Conservation (phyloP, 345 rosid species). For the Populus davidiana region DNA sequence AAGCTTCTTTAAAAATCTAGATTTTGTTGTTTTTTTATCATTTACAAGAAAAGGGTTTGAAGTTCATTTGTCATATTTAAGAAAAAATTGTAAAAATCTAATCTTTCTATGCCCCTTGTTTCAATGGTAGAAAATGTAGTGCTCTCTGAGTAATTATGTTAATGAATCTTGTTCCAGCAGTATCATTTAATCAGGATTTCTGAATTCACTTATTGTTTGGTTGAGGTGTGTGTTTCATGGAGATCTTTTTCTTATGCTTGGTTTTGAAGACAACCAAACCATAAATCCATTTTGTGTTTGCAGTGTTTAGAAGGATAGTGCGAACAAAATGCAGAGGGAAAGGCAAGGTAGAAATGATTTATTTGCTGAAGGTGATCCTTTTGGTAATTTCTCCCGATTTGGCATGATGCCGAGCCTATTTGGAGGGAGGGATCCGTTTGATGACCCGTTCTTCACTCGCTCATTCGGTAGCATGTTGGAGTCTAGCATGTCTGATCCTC, state of each 20-base stretch:
- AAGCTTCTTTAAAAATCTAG: neutral
- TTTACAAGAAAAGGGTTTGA: neutral
- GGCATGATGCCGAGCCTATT: slow-evolving; percentile 46
- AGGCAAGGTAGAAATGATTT: slow-evolving; percentile 33
- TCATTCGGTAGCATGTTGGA: slow-evolving; percentile 47
- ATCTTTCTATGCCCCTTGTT: neutral
- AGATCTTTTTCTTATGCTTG: neutral
- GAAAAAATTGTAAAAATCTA: neutral
- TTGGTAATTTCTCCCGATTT: slow-evolving; percentile 30
- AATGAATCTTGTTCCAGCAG: neutral
- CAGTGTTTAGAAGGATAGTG: neutral
- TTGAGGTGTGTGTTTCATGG: neutral
- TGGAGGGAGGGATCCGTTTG: slow-evolving; percentile 71
- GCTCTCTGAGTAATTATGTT: neutral
- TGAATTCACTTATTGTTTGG: neutral
- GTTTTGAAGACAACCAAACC: neutral
- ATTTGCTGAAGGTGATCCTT: slow-evolving; percentile 41
- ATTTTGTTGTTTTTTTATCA: neutral
- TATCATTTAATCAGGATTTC: neutral
- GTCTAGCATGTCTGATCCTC: slow-evolving; percentile 19
- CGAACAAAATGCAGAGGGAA: slow-evolving; percentile 45
- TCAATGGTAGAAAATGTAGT: neutral
- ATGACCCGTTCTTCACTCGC: slow-evolving; percentile 63
- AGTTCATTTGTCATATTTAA: neutral
- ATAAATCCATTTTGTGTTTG: neutral